Conservation (phyloP, 768 basidiomycete species). For the Pholiota microspora region DNA sequence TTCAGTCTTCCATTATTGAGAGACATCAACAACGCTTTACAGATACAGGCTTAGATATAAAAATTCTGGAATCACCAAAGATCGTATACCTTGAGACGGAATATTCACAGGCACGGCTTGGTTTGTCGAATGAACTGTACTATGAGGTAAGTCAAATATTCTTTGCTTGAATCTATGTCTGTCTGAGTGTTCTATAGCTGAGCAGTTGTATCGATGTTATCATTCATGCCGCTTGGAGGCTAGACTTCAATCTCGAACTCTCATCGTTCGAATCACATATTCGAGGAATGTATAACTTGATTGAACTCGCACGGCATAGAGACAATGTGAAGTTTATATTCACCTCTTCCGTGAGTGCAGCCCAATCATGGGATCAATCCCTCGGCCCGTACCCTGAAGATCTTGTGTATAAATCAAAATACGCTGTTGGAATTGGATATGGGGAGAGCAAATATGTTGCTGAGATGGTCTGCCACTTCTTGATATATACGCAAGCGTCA, state of each 20-base stretch:
- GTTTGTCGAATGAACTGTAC: background rate
- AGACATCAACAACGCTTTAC: background rate
- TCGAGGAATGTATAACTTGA: background rate
- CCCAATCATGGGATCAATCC: constrained; percentile 1
- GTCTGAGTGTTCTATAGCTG: background rate
- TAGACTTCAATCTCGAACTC: constrained; percentile 3
- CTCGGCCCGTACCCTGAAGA: constrained; percentile 3
- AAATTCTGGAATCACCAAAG: background rate
- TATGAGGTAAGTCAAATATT: background rate
- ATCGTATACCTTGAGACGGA: background rate
- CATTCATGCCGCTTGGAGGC: constrained; percentile 1
- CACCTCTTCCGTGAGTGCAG: background rate
- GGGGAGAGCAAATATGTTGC: constrained; percentile 6
- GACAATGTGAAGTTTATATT: background rate
- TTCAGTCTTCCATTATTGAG: background rate
- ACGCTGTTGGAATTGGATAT: background rate
- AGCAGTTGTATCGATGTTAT: background rate
- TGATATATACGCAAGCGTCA: background rate
- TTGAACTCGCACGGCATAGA: constrained; percentile 1
- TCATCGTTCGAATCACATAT: constrained; percentile 1
- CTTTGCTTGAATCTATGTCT: background rate
- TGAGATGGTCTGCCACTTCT: background rate
- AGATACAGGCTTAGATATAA: background rate
- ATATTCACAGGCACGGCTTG: background rate
- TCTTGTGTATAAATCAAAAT: background rate